Evolutionary conservation across 352 stramenopile species (phyloP), one percentile per base, ranked within the genome.

Genomic region (Pythium chondricola): DNA sequence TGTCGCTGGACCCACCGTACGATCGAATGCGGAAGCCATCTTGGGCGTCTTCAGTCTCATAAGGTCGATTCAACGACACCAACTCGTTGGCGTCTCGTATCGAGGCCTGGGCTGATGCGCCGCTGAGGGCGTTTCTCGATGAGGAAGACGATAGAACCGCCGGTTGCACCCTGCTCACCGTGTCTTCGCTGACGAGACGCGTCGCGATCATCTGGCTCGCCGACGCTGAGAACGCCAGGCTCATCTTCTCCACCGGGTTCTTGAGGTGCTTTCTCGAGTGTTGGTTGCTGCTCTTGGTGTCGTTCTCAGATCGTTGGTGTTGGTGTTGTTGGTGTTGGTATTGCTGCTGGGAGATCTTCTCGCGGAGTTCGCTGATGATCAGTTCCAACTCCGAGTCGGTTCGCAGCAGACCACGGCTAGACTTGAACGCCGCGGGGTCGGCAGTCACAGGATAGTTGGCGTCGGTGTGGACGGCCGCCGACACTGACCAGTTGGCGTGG

Each of bases 381-480:
- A 69, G 60, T 40, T 88, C 76, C 9, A 88, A 43, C 38, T 84
- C 76, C 30, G 78, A 80, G 47, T 88, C 71, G 1, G 71, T 69
- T 2, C 69, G 67, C 27, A 61, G 54, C 2, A 74, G 43, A 2
- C 38, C 45, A 11, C 49, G 50, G 5, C 48, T 37, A 7, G 30
- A 41, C 6, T 26, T 52, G 1, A 26, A 16, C 2, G 37, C 14
- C 3, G 21, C 7, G 5, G 18, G 16, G n/a, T 43, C 30, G 29
- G 29, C 29, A 8, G 13, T 13, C 7, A 33, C 29, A 13, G 29
- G 8, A 13, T 8, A 13, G 13, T 13, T 33, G 13, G 29, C 29
- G 29, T 33, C 29, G n/a, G n/a, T n/a, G n/a, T n/a, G n/a, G n/a
- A n/a, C n/a, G n/a, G n/a, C n/a, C n/a, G n/a, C n/a, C n/a, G n/a